phyloP scores from a whole-genome alignment of 148 eudicot genomes.

The Suaeda aralocaspica region DNA sequence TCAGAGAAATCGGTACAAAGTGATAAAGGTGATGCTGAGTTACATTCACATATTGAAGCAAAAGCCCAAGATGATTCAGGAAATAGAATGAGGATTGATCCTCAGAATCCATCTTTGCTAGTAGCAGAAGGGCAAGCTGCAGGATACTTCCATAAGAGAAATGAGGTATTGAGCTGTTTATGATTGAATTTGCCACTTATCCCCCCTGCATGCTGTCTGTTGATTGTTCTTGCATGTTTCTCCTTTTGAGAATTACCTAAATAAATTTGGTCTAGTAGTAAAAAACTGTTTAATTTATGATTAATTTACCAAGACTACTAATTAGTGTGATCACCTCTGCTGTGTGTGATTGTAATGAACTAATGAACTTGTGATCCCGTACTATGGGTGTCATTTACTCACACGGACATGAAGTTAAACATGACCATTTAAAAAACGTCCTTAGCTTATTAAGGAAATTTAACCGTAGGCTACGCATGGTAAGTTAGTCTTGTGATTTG shows the following conservation, averaged over 20 bases:
- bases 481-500: neutral
- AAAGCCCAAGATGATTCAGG: constrained; percentile 33
- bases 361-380: too few species aligned
- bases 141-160: constrained; percentile 40
- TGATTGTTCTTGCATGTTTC: neutral
- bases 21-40: constrained; percentile 40
- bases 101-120: constrained; percentile 27
- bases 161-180: constrained; percentile 45
- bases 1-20: constrained; percentile 38
- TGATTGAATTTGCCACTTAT: too few species aligned
- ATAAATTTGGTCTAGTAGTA: too few species aligned
- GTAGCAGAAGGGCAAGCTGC: constrained; percentile 31
- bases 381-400: too few species aligned
- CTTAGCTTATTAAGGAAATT: too few species aligned
- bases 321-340: too few species aligned
- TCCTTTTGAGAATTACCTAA: neutral
- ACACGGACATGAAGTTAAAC: too few species aligned
- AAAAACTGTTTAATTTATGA: too few species aligned
- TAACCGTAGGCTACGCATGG: too few species aligned
- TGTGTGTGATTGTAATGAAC: too few species aligned
- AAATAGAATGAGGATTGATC: constrained; percentile 29
- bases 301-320: too few species aligned
- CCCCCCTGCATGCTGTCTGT: neutral
- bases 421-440: too few species aligned
- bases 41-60: constrained; percentile 23